Base-by-base conservation (phyloP, 2,329 filamentous ascomycete species). In the Albophoma yamanashiensis region DNA sequence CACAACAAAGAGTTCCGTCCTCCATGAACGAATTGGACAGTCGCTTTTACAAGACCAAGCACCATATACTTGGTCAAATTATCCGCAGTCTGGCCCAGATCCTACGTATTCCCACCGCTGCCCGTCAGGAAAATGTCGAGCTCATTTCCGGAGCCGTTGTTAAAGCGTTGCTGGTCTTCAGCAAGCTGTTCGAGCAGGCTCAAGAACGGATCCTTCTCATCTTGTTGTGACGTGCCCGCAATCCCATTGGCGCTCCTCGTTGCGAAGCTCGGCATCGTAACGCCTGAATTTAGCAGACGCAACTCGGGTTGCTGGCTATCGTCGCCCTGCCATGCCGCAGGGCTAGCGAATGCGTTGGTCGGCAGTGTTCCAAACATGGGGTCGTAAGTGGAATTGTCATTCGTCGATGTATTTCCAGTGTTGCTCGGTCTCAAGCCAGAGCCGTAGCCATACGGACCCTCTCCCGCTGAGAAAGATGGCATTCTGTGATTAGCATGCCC, bases 151-250 rank as follows among this genome's bases (percentile, higher is more conserved):
- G 86, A 83, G 0, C 87, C 89, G 58, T 83, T 78, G 50, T 79
- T 79, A 58, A 74, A 68, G 27, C 71, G 70, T 59, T 89, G 82
- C 72, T 93, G 89, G 67, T 91, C 92, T 72, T 94, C 89, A 0
- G 89, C 90, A 61, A 94, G 78, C 73, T 94, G 89, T 70, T 94
- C 90, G 42, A 94, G 75, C 50, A 94, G 74, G 62, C 84, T 89
- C 47, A 94, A 73, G 68, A 95, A 94, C 0, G 90, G 89, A 68
- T 94, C 91, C 66, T 89, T 92, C 65, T 93, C 89, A 25, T 86
- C 81, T 2, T 76, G 78, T 3, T 76, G 70, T 0, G 72, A 76
- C 1, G 79, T 79, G 2, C 75, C 79, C 0, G 78, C 78, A 61
- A 79, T 81, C 12, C 76, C 79, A 50, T 77, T 77, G 59, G 78